phyloP scores from a whole-genome alignment of 495 filamentous ascomycete genomes.

The Mytilinidion resinicola region DNA sequence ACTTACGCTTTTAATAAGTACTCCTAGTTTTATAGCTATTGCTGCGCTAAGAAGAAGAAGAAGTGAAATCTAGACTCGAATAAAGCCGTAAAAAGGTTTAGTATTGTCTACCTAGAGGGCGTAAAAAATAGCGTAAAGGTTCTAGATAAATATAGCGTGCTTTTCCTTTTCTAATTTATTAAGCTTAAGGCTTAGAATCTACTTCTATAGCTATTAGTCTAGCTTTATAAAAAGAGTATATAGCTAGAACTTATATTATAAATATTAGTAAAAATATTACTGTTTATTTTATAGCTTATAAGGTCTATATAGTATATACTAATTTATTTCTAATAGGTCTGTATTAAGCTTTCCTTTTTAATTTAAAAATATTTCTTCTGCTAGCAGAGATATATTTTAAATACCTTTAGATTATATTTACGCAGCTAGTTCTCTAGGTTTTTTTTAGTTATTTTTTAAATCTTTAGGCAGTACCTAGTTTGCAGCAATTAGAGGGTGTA shows the following conservation, averaged over 20 bases:
- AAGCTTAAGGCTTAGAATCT: constrained; percentile 5
- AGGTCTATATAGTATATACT: constrained; percentile 7
- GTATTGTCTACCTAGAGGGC: constrained; percentile 8
- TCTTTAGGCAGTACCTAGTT: constrained; percentile 4
- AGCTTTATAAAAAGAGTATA: not conserved
- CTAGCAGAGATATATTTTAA: constrained; percentile 9
- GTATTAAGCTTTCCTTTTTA: constrained; percentile 6
- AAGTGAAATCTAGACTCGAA: constrained; percentile 8
- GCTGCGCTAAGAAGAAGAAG: constrained; percentile 11
- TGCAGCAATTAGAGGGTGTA: not conserved
- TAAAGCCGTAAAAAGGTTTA: constrained; percentile 10
- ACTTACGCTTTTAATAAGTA: no score
- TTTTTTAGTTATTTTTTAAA: constrained; percentile 1
- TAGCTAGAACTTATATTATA: constrained; percentile 2
- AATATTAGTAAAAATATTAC: constrained; percentile 8
- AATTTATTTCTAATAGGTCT: constrained; percentile 5
- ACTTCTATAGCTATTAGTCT: not conserved
- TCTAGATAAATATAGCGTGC: constrained; percentile 9
- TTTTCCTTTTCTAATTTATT: constrained; percentile 8
- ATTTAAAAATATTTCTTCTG: constrained; percentile 7
- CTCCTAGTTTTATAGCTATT: constrained; percentile 9
- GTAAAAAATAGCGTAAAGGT: constrained; percentile 13
- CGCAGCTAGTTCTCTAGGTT: not conserved
- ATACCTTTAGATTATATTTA: not conserved
- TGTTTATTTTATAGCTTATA: constrained; percentile 1